Evolutionary conservation across 306 rosid genomes (phyloP).

Genomic region (Arachis hypogaea): DNA sequence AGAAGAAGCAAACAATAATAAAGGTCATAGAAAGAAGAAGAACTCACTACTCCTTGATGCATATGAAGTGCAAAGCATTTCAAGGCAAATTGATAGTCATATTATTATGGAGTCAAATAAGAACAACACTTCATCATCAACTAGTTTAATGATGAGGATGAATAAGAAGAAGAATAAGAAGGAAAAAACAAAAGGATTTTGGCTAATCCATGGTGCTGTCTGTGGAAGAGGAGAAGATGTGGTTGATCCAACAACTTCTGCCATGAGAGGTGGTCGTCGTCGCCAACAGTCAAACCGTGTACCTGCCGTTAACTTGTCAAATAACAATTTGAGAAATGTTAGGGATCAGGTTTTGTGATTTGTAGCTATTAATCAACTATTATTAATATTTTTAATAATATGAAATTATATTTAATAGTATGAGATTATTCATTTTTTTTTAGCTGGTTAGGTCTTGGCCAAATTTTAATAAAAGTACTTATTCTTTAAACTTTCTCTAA

Average conservation of each 20-base stretch:
- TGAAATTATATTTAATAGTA: too few species aligned
- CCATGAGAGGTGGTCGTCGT: background rate
- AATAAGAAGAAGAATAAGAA: conserved; percentile 35
- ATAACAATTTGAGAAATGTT: conserved; percentile 25
- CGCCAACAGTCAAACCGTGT: conserved; percentile 31
- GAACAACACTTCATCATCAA: background rate
- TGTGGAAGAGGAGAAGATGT: conserved; percentile 68
- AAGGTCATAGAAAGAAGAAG: background rate
- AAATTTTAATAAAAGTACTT: too few species aligned
- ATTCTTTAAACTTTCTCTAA: too few species aligned
- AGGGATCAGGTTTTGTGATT: too few species aligned
- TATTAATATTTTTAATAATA: too few species aligned
- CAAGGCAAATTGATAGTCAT: conserved; percentile 50
- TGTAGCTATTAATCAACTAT: too few species aligned
- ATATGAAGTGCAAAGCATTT: conserved; percentile 63
- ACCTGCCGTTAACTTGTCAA: conserved; percentile 2
- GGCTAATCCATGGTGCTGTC: conserved; percentile 45
- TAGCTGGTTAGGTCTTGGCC: too few species aligned
- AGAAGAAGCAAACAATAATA: conserved; percentile 2
- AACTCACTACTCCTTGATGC: conserved; percentile 65
- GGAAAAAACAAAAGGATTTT: conserved; percentile 43
- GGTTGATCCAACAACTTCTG: conserved; percentile 36
- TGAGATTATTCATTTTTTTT: too few species aligned
- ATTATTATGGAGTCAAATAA: conserved; percentile 48
- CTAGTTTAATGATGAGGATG: background rate